Conservation (phyloP, 2,329 filamentous ascomycete genomes). For the Trichoderma sp. region DNA sequence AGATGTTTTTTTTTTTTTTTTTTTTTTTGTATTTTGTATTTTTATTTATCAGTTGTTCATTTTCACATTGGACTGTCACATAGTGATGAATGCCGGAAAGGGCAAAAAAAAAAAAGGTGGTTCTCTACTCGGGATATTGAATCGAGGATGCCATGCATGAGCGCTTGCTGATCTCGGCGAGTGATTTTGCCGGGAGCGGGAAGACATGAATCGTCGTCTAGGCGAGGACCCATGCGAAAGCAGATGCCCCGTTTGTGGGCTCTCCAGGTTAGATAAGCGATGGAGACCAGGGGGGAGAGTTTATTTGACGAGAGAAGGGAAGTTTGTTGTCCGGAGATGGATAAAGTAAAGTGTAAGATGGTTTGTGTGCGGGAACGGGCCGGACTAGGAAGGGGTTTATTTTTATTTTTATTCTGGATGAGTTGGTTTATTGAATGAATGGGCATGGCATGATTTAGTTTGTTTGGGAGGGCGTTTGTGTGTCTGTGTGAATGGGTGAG, state of each 20-base stretch:
- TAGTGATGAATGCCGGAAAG: not conserved
- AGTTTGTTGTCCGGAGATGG: not conserved
- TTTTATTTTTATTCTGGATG: not conserved
- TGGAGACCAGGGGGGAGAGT: not conserved
- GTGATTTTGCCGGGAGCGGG: not conserved
- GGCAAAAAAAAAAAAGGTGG: not conserved
- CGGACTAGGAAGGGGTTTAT: not conserved
- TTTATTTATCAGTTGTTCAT: not conserved
- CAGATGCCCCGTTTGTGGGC: not conserved
- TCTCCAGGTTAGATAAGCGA: slow-evolving; percentile 4
- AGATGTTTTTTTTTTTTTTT: slow-evolving; percentile 3
- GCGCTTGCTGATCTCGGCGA: not conserved
- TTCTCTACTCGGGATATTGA: not conserved
- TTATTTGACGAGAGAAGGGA: not conserved
- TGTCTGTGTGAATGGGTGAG: not conserved
- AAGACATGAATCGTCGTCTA: not conserved
- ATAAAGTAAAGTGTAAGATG: not conserved
- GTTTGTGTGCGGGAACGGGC: not conserved
- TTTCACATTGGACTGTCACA: not conserved
- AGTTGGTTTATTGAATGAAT: not conserved
- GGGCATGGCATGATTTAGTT: not conserved
- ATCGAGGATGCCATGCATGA: not conserved
- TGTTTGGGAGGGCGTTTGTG: not conserved
- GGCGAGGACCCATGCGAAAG: not conserved
- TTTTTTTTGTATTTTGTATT: not conserved